Evolutionary conservation across 164 flowering plant genomes (phyloP).

Genomic region (Piper betle): DNA sequence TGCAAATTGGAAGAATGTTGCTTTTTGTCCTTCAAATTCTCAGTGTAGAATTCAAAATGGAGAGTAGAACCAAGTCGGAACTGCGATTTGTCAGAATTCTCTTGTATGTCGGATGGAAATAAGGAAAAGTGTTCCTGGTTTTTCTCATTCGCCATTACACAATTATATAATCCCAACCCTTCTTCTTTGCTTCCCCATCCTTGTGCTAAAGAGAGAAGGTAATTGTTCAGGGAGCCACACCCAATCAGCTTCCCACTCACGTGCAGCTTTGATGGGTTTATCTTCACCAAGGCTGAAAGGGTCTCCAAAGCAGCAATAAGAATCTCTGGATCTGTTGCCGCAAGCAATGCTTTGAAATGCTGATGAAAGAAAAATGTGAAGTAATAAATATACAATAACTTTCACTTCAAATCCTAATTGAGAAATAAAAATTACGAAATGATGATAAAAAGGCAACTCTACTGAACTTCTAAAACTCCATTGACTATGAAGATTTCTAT

Average conservation of each 20-base stretch:
- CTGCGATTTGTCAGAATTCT: conserved; percentile 34
- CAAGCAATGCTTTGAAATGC: conserved; percentile 78
- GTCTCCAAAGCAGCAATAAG: conserved; percentile 87
- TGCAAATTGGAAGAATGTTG: conserved; percentile 34
- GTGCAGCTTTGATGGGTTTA: too few relatives aligned
- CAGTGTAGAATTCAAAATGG: conserved; percentile 82
- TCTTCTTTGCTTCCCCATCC: conserved; percentile 98
- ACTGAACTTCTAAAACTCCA: too few relatives aligned
- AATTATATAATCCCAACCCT: conserved; percentile 81
- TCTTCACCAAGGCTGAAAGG: conserved; percentile 68
- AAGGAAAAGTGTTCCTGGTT: too few relatives aligned
- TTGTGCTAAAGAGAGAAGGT: conserved; percentile 77
- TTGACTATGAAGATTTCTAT: too few relatives aligned
- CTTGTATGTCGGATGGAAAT: too few relatives aligned
- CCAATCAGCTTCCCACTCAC: conserved; percentile 37
- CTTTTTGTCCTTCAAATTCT: conserved; percentile 27
- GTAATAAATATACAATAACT: not conserved
- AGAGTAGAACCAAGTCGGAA: conserved; percentile 62
- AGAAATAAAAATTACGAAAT: not conserved
- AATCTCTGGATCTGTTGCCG: conserved; percentile 81
- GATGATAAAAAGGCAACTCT: not conserved
- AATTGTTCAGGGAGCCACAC: conserved; percentile 54
- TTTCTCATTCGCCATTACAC: conserved; percentile 36
- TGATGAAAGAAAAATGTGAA: conserved; percentile 33
- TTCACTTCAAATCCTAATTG: not conserved